phyloP scores from a whole-genome alignment of 1,284 basidiomycete genomes.

The Pseudozyma tsukubaensis region DNA sequence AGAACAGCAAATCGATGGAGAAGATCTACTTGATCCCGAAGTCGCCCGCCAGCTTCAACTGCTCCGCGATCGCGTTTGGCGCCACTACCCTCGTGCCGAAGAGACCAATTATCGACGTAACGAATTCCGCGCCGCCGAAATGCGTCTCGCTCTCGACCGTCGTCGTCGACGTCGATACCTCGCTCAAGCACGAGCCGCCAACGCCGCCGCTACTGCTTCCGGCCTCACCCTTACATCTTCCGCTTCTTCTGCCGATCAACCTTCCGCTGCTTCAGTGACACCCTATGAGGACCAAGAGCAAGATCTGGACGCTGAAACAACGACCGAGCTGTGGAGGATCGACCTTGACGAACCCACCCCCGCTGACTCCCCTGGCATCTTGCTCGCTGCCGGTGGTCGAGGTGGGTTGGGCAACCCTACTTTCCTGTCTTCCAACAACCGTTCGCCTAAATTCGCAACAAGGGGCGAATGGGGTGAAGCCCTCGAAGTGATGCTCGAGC shows the following conservation, averaged over 20 bases:
- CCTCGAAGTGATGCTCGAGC: constrained; percentile 86
- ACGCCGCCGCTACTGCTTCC: constrained; percentile 5
- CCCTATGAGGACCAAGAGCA: constrained; percentile 30
- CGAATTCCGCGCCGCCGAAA: constrained; percentile 59
- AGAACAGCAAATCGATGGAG: constrained; percentile 34
- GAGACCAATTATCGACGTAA: constrained; percentile 61
- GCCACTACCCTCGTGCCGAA: constrained; percentile 64
- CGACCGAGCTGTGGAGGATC: constrained; percentile 40
- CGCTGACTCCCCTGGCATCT: constrained; percentile 50
- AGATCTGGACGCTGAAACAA: constrained; percentile 24
- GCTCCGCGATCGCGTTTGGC: constrained; percentile 62
- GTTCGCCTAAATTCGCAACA: constrained; percentile 70
- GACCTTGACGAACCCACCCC: constrained; percentile 61
- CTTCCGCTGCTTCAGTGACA: constrained; percentile 47
- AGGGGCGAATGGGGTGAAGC: constrained; percentile 82
- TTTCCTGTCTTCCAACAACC: constrained; percentile 74
- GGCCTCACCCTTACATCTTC: constrained; percentile 4
- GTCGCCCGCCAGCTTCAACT: constrained; percentile 40
- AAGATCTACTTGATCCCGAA: constrained; percentile 42
- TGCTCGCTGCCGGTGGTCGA: constrained; percentile 75
- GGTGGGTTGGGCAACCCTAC: constrained; percentile 92
- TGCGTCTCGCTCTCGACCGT: constrained; percentile 55
- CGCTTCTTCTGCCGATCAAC: constrained; percentile 17
- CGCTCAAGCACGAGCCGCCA: constrained; percentile 19
- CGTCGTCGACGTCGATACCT: constrained; percentile 37